A percentile compares a stretch with the other conserved stretches of the same genome.
phyloP scores from a whole-genome alignment of 768 basidiomycete species.

The Suillus cothurnatus region DNA sequence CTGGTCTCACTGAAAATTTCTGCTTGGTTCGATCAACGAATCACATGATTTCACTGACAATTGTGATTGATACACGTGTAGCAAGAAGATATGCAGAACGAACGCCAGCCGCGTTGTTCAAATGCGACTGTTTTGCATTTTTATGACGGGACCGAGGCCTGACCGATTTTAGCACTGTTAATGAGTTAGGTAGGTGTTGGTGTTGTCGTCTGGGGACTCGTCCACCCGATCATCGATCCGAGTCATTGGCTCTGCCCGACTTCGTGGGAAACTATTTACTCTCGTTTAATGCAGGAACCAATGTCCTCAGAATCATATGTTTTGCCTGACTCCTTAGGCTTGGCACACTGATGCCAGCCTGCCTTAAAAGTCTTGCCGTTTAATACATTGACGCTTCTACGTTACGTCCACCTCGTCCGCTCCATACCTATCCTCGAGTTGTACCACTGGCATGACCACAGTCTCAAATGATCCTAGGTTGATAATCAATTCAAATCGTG shows the following conservation, averaged over 20 bases:
- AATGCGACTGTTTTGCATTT: not conserved
- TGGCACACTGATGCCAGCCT: not conserved
- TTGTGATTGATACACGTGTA: too few relatives aligned
- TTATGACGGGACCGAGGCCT: not conserved
- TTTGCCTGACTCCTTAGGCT: not conserved
- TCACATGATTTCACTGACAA: too few relatives aligned
- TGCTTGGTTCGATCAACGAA: too few relatives aligned
- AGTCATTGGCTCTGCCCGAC: not conserved
- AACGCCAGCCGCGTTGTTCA: not conserved
- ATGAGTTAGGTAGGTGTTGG: too few relatives aligned
- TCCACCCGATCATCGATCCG: not conserved
- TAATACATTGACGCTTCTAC: not conserved
- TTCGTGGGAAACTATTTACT: not conserved
- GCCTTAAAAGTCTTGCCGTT: not conserved
- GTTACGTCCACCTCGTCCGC: not conserved
- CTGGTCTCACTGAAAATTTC: too few relatives aligned
- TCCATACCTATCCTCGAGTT: not conserved
- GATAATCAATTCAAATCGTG: not conserved
- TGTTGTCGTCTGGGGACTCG: not conserved
- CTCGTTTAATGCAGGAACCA: slow-evolving; percentile 1
- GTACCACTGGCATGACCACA: not conserved
- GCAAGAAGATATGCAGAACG: not conserved
- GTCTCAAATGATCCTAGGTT: not conserved
- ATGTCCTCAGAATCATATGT: slow-evolving; percentile 4
- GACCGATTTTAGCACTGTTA: too few relatives aligned